Conservation (phyloP, 805 yeast genomes). For the Jamesozyma piceae region DNA sequence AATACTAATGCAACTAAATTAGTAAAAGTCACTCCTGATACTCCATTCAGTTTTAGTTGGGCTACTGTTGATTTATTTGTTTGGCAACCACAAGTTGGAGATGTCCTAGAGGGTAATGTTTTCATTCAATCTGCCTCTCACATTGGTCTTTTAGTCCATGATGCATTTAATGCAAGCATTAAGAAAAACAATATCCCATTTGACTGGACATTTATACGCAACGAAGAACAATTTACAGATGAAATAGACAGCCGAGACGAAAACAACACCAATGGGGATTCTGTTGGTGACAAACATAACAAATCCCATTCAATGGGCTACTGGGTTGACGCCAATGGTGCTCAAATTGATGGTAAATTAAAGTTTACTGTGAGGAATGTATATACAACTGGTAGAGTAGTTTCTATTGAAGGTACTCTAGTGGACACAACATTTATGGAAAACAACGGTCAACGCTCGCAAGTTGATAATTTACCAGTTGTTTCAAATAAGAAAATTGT, state of each 20-base stretch:
- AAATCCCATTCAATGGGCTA: slow-evolving; percentile 56
- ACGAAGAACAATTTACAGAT: slow-evolving; percentile 43
- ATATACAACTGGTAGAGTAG: slow-evolving; percentile 68
- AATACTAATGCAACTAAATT: slow-evolving; percentile 31
- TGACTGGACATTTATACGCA: slow-evolving; percentile 76
- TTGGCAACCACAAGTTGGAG: slow-evolving; percentile 90
- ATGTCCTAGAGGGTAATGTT: slow-evolving; percentile 72
- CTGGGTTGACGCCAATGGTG: slow-evolving; percentile 75
- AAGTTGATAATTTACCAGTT: slow-evolving; percentile 47
- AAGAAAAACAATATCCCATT: slow-evolving; percentile 78
- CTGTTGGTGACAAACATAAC: slow-evolving; percentile 10
- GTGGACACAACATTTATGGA: slow-evolving; percentile 24
- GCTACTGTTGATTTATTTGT: slow-evolving; percentile 68
- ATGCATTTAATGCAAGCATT: slow-evolving; percentile 90
- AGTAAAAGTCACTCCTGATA: slow-evolving; percentile 63
- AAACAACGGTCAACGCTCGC: slow-evolving; percentile 29
- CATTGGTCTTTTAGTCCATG: slow-evolving; percentile 82
- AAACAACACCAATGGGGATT: slow-evolving; percentile 5
- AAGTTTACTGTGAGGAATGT: slow-evolving; percentile 65
- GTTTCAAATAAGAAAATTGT: slow-evolving; percentile 40
- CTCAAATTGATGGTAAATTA: slow-evolving; percentile 73
- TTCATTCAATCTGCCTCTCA: slow-evolving; percentile 94
- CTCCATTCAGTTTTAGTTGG: slow-evolving; percentile 89
- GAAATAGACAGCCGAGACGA: slow-evolving; percentile 15
- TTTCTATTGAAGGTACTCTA: slow-evolving; percentile 84